Evolutionary conservation across 2,329 filamentous ascomycete genomes (phyloP).

Genomic region (Claviceps africana): DNA sequence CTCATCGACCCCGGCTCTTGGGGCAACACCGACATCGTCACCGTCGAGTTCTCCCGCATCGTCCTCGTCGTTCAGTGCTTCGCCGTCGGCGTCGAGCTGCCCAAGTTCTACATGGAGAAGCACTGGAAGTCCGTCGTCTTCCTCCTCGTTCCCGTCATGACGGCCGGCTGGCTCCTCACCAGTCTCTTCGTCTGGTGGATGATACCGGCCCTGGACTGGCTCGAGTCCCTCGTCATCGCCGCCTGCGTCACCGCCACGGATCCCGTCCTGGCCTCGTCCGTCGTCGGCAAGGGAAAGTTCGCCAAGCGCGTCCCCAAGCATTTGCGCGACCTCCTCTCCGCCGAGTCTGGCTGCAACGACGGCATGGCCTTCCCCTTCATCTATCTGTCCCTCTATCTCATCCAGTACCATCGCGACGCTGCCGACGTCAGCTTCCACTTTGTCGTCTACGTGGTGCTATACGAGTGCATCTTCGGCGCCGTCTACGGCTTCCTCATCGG

Average conservation of each 20-base stretch:
- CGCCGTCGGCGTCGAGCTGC: constrained; percentile 79
- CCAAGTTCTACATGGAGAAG: constrained; percentile 90
- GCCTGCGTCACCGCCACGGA: constrained; percentile 96
- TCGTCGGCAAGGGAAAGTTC: constrained; percentile 98
- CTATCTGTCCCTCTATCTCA: constrained; percentile 81
- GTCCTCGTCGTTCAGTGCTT: constrained; percentile 89
- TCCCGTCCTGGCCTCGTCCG: constrained; percentile 89
- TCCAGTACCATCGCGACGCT: constrained; percentile 61
- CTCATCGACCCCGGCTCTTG: constrained; percentile 63
- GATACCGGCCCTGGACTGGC: constrained; percentile 64
- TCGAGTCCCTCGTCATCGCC: constrained; percentile 74
- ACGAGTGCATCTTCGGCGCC: constrained; percentile 90
- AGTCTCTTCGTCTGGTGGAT: constrained; percentile 94
- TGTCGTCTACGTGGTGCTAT: constrained; percentile 79
- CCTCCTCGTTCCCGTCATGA: constrained; percentile 91
- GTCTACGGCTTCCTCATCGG: constrained; percentile 78
- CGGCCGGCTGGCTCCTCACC: constrained; percentile 83
- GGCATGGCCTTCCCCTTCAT: constrained; percentile 99
- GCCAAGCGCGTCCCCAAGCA: constrained; percentile 96
- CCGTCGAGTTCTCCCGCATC: constrained; percentile 77
- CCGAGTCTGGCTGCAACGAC: constrained; percentile 97
- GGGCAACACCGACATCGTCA: constrained; percentile 77
- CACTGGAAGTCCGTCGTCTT: constrained; percentile 90
- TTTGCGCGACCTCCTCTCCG: constrained; percentile 84
- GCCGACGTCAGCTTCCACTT: constrained; percentile 65